A percentile compares a stretch with the other conserved stretches of the same genome.
phyloP scores from a whole-genome alignment of 2,329 filamentous ascomycete species.

The Fusarium dlaminii region DNA sequence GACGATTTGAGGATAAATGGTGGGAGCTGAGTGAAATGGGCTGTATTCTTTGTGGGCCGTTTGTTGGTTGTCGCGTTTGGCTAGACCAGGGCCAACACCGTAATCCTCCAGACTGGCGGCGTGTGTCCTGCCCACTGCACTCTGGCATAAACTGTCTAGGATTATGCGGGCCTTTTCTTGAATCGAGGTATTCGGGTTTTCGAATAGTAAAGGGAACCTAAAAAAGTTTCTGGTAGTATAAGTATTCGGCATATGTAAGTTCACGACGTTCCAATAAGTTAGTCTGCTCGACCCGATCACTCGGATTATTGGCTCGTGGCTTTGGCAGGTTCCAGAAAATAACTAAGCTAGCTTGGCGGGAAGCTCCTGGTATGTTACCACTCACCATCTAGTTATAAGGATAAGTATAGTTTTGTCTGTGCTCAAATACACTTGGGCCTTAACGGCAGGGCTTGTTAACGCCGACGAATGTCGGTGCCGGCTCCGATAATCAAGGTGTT shows the following conservation, averaged over 20 bases:
- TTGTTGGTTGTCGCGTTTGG: constrained; percentile 29
- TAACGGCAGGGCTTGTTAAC: background rate
- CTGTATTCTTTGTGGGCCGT: constrained; percentile 25
- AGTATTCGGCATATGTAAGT: background rate
- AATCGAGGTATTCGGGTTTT: background rate
- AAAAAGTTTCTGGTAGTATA: background rate
- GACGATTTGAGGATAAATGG: background rate
- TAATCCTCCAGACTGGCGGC: constrained; percentile 19
- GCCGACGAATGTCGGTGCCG: constrained; percentile 13
- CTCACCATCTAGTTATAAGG: background rate
- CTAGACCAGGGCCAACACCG: constrained; percentile 19
- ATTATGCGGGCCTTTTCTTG: background rate
- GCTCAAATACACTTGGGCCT: background rate
- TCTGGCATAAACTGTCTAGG: background rate
- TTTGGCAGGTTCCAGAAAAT: constrained; percentile 17
- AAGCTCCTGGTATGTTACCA: constrained; percentile 23
- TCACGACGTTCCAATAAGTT: background rate
- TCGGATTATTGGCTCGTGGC: constrained; percentile 1
- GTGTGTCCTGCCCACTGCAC: constrained; percentile 31
- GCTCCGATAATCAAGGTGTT: background rate
- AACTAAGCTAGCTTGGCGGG: constrained; percentile 6
- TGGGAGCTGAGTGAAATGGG: constrained; percentile 2
- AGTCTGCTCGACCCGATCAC: background rate
- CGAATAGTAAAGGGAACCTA: background rate
- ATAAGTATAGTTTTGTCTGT: constrained; percentile 19